Evolutionary conservation across 1,284 basidiomycete genomes (phyloP).

Genomic region (Trichosporon sp.): DNA sequence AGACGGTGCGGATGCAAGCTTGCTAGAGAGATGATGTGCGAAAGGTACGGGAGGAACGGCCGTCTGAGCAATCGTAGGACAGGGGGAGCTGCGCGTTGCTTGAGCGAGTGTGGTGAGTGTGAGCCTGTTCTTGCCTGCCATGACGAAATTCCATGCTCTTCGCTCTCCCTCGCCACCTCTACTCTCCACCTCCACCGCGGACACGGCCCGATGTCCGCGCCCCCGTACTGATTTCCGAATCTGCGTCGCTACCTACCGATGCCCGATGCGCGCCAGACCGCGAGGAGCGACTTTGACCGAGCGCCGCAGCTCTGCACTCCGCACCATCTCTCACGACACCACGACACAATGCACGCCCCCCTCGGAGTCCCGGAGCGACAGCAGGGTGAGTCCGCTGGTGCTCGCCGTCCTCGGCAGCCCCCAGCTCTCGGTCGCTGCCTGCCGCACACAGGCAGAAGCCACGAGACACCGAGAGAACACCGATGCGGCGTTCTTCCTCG

Average conservation of each 20-base stretch:
- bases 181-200: not conserved
- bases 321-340: not conserved
- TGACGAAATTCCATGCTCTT: conserved; percentile 7
- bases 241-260: not conserved
- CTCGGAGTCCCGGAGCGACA: conserved; percentile 42
- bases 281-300: conserved; percentile 1
- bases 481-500: not conserved
- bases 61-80: not conserved
- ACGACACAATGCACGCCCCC: conserved; percentile 40
- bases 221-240: conserved; percentile 3
- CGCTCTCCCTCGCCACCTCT: not conserved
- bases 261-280: too few relatives aligned
- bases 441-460: too few relatives aligned
- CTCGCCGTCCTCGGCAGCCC: too few relatives aligned
- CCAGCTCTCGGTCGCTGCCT: too few relatives aligned
- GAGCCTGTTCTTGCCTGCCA: not conserved
- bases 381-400: conserved; percentile 29
- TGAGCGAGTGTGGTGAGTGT: not conserved
- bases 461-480: not conserved
- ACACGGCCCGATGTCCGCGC: not conserved
- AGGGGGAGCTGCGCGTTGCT: not conserved
- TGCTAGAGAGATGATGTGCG: not conserved
- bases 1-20: too few relatives aligned
- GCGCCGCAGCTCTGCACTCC: not conserved
- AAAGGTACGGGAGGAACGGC: not conserved